phyloP scores from a whole-genome alignment of 345 rosid species.

The Lepidium africanum region DNA sequence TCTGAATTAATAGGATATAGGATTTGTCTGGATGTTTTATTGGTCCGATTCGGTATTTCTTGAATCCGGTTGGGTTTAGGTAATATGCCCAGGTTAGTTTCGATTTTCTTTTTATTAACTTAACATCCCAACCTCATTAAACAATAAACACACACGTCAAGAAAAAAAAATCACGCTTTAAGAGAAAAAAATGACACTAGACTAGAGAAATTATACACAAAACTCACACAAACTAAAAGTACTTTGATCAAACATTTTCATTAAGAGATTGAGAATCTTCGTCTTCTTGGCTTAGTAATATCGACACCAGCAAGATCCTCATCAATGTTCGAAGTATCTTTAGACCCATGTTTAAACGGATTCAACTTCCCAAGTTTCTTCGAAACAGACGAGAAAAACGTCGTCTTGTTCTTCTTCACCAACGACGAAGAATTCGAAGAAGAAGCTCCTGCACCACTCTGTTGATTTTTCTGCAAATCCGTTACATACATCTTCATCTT shows the following conservation, averaged over 20 bases:
- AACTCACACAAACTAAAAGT: background rate
- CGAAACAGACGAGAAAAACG: conserved; percentile 79
- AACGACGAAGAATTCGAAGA: conserved; percentile 21
- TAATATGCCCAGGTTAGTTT: background rate
- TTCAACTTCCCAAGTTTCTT: conserved; percentile 79
- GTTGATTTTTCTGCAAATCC: conserved; percentile 48
- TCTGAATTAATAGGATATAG: too few species aligned
- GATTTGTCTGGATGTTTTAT: too few species aligned
- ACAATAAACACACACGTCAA: background rate
- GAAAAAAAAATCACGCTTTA: conserved; percentile 13
- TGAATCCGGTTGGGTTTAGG: too few species aligned
- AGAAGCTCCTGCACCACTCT: conserved; percentile 24
- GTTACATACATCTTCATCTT: conserved; percentile 79
- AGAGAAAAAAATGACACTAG: background rate
- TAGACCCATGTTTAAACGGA: conserved; percentile 78
- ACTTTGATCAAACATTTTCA: background rate
- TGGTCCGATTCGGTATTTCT: too few species aligned
- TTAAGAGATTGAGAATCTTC: conserved; percentile 86
- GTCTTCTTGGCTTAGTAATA: conserved; percentile 74
- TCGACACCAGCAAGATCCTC: conserved; percentile 41
- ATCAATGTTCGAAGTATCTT: conserved; percentile 73
- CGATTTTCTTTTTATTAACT: background rate
- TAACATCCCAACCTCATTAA: background rate
- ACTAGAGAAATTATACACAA: conserved; percentile 1
- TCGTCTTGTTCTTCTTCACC: conserved; percentile 24